A percentile compares a stretch with the other conserved stretches of the same genome.
Evolutionary conservation across 2,329 filamentous ascomycete species (phyloP).

Genomic region (Tolypocladium ophioglossoides): DNA sequence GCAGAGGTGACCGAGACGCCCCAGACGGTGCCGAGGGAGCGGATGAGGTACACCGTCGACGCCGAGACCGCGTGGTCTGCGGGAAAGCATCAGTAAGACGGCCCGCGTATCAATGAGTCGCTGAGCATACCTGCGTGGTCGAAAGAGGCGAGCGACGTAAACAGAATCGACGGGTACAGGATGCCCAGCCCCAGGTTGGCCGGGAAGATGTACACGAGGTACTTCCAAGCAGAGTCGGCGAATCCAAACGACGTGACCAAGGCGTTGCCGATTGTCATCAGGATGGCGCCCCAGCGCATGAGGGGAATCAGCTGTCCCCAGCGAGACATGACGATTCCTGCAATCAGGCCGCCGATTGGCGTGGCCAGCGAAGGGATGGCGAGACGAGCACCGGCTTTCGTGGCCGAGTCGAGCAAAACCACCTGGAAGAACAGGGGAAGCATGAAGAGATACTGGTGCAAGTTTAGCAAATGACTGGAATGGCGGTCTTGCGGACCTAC

Average conservation of each 20-base stretch:
- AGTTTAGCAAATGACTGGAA: constrained; percentile 2
- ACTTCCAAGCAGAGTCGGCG: constrained; percentile 41
- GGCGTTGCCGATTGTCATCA: constrained; percentile 43
- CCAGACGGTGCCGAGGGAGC: constrained; percentile 53
- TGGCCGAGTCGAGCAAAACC: constrained; percentile 52
- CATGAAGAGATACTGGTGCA: constrained; percentile 51
- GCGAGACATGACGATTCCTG: constrained; percentile 48
- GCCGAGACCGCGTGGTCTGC: constrained; percentile 50
- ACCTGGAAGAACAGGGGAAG: constrained; percentile 62
- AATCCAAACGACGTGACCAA: constrained; percentile 39
- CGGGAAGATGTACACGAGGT: constrained; percentile 45
- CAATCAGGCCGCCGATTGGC: constrained; percentile 43
- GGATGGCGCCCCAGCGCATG: constrained; percentile 36
- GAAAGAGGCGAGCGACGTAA: constrained; percentile 52
- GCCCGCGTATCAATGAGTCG: no score
- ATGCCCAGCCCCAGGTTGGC: constrained; percentile 51
- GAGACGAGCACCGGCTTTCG: constrained; percentile 52
- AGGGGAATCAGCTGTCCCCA: constrained; percentile 41
- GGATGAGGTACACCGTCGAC: constrained; percentile 52
- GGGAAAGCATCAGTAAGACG: no score
- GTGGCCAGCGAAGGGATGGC: constrained; percentile 51
- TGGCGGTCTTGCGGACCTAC: constrained; percentile 27
- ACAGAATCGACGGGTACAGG: constrained; percentile 46
- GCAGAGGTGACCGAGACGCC: constrained; percentile 52
- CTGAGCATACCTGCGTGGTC: constrained; percentile 39